Evolutionary conservation across 2,329 filamentous ascomycete genomes (phyloP).

Genomic region (Xylaria sp.): DNA sequence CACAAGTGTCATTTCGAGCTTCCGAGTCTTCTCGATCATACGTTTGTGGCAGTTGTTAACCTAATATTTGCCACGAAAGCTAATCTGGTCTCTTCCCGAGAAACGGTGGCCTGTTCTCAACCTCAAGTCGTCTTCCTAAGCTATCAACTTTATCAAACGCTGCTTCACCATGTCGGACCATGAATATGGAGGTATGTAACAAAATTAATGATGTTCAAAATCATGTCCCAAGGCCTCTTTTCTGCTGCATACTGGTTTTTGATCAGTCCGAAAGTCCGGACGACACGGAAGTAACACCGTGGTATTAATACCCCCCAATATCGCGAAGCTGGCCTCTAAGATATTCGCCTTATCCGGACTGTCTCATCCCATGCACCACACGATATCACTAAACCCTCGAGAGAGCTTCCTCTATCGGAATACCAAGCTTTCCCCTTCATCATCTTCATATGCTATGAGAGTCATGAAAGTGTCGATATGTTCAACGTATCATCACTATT

Average conservation of each 20-base stretch:
- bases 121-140: not conserved
- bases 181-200: slow-evolving; percentile 69
- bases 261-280: not conserved
- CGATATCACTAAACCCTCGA: not conserved
- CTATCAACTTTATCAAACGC: slow-evolving; percentile 6
- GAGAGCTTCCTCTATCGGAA: not conserved
- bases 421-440: not conserved
- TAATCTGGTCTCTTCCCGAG: not conserved
- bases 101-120: not conserved
- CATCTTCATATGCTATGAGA: not conserved
- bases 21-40: not conserved
- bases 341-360: not conserved
- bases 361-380: not conserved
- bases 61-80: not conserved
- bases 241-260: not conserved
- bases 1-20: not conserved
- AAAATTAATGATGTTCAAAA: slow-evolving; percentile 7
- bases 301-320: not conserved
- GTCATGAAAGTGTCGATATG: not conserved
- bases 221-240: not conserved
- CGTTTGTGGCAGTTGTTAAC: not conserved
- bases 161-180: slow-evolving; percentile 68
- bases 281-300: not conserved
- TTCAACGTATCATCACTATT: not conserved
- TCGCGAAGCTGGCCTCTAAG: not conserved